Base-by-base conservation (phyloP, 148 eudicot species). In the Bassia scoparia region DNA sequence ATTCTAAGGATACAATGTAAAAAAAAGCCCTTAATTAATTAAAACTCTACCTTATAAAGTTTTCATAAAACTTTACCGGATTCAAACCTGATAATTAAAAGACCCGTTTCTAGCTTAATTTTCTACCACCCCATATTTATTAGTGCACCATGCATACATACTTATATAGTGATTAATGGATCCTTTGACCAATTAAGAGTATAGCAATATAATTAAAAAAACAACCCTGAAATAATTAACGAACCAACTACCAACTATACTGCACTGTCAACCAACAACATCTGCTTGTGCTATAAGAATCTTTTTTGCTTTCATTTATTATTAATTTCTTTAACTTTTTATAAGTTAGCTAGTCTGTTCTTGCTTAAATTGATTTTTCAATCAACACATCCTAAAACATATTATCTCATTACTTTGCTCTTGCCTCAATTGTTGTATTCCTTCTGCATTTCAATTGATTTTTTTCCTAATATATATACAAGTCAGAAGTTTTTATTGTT, bases 251-350 rank as follows among this genome's bases (percentile, higher is more conserved):
- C 77, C 75, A 77, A 77, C 76, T 73, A 68, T 72, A 73, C 7
- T 78, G 81, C 77, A 78, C 77, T 73, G 67, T 76, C 78, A 68
- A 76, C 78, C 73, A 76, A 76, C 78, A 68, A 24, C 66, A 67
- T 63, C 70, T 54, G 72, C 67, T 54, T 41, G 34, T 29, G 78
- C 50, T 43, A 58, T 30, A 21, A 29, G 67, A 75, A 75, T 75
- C 67, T 41, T 41, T 75, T 54, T 75, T 5, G 7, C 27, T 67
- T n/a, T 62, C 43, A 20, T 37, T 33, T 21, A 37, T 41, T 71
- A 18, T 5, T 11, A 20, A 24, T 1, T 26, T 4, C 43, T 21
- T 21, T 24, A 13, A 3, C 33, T 21, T 29, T 61, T 17, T 58
- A 58, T 60, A 44, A 5, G 7, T 63, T 5, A n/a, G 18, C 43